Evolutionary conservation across 345 rosid species (phyloP).

Genomic region (Dimocarpus longan): DNA sequence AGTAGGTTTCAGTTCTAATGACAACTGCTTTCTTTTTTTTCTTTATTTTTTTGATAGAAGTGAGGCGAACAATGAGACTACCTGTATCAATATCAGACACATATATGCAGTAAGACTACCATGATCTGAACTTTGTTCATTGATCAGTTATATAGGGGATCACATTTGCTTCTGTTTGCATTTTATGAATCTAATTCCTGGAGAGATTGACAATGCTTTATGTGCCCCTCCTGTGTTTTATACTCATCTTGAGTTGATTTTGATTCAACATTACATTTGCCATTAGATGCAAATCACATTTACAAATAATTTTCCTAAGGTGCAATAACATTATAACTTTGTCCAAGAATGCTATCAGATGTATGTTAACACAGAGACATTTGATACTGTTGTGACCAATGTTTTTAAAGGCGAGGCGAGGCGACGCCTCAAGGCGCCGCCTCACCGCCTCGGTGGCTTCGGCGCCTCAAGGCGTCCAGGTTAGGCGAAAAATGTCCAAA

Average conservation of each 20-base stretch:
- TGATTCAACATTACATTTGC: neutral
- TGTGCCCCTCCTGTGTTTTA: neutral
- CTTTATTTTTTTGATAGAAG: neutral
- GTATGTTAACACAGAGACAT: neutral
- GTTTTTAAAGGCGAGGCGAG: too few species aligned
- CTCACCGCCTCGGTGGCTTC: too few species aligned
- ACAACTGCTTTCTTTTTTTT: too few species aligned
- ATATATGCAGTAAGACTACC: neutral
- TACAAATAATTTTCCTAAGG: neutral
- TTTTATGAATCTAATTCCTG: neutral
- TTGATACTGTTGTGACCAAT: neutral
- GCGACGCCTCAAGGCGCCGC: too few species aligned
- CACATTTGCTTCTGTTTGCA: neutral
- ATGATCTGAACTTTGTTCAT: conserved; percentile 9
- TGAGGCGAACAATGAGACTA: neutral
- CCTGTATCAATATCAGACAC: neutral
- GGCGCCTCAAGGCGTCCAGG: too few species aligned
- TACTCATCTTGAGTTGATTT: neutral
- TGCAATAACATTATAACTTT: neutral
- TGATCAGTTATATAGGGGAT: neutral
- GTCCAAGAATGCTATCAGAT: neutral
- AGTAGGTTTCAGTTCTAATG: neutral
- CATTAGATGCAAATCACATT: neutral
- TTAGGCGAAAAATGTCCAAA: too few species aligned
- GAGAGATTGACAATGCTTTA: neutral